Conservation (phyloP, 2,329 filamentous ascomycete genomes). For the Aspergillus phoenicis region DNA sequence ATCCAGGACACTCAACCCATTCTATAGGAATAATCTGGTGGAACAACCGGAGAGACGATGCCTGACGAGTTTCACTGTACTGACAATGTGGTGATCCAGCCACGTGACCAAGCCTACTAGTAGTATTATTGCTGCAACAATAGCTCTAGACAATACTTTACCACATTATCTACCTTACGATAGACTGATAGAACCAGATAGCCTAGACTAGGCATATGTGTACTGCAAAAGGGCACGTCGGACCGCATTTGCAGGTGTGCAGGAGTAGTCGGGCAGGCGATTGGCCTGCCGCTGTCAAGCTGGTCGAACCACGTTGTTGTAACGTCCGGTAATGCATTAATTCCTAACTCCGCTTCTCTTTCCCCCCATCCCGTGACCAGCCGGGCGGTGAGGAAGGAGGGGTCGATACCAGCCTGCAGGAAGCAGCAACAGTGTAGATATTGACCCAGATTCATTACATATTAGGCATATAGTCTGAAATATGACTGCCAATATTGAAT, state of each 20-base stretch:
- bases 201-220: background rate
- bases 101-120: no score
- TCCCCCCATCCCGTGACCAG: background rate
- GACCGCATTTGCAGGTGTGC: background rate
- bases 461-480: no score
- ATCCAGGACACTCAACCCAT: no score
- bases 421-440: no score
- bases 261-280: background rate
- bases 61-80: no score
- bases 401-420: background rate
- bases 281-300: background rate
- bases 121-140: no score
- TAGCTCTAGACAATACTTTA: no score
- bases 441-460: no score
- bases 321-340: slow-evolving; percentile 5
- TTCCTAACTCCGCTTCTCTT: slow-evolving; percentile 4
- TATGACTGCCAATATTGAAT: no score
- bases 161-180: background rate
- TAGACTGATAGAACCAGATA: background rate
- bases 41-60: no score
- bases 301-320: slow-evolving; percentile 1
- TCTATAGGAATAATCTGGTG: no score
- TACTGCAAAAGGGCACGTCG: background rate
- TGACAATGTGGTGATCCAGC: no score
- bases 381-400: slow-evolving; percentile 8